phyloP scores from a whole-genome alignment of 2,329 filamentous ascomycete species.

The Colletotrichum simmondsii region DNA sequence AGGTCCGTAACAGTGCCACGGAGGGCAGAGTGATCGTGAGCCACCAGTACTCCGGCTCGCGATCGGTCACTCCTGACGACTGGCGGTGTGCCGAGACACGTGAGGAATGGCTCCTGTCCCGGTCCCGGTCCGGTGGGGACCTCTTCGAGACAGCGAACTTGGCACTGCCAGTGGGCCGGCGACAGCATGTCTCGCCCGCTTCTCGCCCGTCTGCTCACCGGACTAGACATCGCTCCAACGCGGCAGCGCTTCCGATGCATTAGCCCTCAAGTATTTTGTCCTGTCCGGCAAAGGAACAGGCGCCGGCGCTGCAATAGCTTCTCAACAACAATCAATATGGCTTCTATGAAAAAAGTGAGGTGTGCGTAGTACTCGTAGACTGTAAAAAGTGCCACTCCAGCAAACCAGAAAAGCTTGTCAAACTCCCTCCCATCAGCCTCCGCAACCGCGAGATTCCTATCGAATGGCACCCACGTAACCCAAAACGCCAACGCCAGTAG shows the following conservation, averaged over 20 bases:
- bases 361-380: conserved; percentile 22
- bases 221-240: conserved; percentile 5
- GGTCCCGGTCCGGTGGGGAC: conserved; percentile 22
- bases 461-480: conserved; percentile 28
- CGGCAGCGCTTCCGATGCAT: conserved; percentile 16
- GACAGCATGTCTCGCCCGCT: conserved; percentile 1
- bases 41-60: background rate
- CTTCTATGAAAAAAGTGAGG: conserved; percentile 26
- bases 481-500: conserved; percentile 36
- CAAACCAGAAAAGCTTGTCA: conserved; percentile 32
- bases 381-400: conserved; percentile 27
- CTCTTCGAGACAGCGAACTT: conserved; percentile 6
- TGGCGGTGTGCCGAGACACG: conserved; percentile 33
- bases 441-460: conserved; percentile 27
- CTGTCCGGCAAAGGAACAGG: background rate
- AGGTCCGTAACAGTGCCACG: background rate
- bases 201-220: conserved; percentile 9
- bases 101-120: conserved; percentile 28
- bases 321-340: conserved; percentile 33
- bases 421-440: conserved; percentile 34
- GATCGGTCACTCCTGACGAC: conserved; percentile 29
- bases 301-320: background rate
- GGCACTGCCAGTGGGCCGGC: background rate
- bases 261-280: conserved; percentile 7
- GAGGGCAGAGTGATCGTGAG: background rate